Evolutionary conservation across 2,329 filamentous ascomycete species (phyloP).

Genomic region (Zalaria sp.): DNA sequence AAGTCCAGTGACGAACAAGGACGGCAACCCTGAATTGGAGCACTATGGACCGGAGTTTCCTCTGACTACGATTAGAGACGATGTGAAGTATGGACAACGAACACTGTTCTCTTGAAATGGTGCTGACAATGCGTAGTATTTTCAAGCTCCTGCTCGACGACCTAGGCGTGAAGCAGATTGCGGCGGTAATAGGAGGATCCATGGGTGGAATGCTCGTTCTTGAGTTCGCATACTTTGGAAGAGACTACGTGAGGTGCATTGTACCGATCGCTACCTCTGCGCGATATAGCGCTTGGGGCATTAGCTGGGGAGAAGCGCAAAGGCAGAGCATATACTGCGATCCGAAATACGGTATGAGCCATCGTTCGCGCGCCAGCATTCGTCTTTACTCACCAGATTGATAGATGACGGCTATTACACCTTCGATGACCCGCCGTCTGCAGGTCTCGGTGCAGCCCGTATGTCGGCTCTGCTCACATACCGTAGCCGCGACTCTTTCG

Average conservation of each 20-base stretch:
- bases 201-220: conserved; percentile 86
- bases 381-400: conserved; percentile 1
- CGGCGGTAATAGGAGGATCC: conserved; percentile 68
- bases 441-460: conserved; percentile 81
- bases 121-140: conserved; percentile 35
- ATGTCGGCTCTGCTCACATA: conserved; percentile 97
- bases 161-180: conserved; percentile 63
- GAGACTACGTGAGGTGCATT: conserved; percentile 65
- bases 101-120: conserved; percentile 36
- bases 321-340: conserved; percentile 93
- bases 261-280: conserved; percentile 78
- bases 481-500: conserved; percentile 91
- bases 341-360: conserved; percentile 58
- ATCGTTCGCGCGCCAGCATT: not conserved
- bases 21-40: conserved; percentile 59
- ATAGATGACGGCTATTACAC: conserved; percentile 84
- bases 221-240: conserved; percentile 84
- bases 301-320: conserved; percentile 82
- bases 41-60: conserved; percentile 93
- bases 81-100: conserved; percentile 54
- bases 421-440: conserved; percentile 66
- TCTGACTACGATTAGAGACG: conserved; percentile 85
- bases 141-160: conserved; percentile 72
- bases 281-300: conserved; percentile 76
- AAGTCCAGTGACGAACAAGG: conserved; percentile 78